Conservation (phyloP, 345 rosid species). For the Dipteronia dyeriana region DNA sequence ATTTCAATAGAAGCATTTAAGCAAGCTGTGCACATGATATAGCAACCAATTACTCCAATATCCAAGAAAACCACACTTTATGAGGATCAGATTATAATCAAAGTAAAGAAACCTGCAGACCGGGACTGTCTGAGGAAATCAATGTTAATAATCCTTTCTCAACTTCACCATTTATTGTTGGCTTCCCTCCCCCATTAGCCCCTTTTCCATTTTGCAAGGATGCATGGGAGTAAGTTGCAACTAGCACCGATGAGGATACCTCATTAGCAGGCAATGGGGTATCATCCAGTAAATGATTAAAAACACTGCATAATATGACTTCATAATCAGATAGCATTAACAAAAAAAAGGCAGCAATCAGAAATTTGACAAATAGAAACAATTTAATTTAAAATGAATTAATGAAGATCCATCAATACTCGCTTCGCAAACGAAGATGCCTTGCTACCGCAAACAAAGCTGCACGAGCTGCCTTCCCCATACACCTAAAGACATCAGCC, state of each 20-base stretch:
- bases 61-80: constrained; percentile 15
- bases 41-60: constrained; percentile 4
- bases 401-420: constrained; percentile 53
- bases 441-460: constrained; percentile 83
- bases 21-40: not conserved
- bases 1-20: constrained; percentile 16
- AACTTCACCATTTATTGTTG: constrained; percentile 60
- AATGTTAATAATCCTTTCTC: constrained; percentile 92
- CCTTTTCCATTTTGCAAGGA: constrained; percentile 76
- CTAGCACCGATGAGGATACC: constrained; percentile 85
- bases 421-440: constrained; percentile 94
- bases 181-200: constrained; percentile 68
- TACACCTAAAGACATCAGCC: constrained; percentile 84
- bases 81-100: constrained; percentile 13
- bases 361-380: not conserved
- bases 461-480: constrained; percentile 97
- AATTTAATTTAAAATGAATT: constrained; percentile 8
- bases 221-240: constrained; percentile 66
- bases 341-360: constrained; percentile 2
- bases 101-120: constrained; percentile 66
- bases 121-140: constrained; percentile 77
- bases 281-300: constrained; percentile 90
- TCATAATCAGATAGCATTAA: constrained; percentile 15
- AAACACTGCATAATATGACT: constrained; percentile 64
- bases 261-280: constrained; percentile 82